Base-by-base conservation (phyloP, 2,329 filamentous ascomycete species). In the Beauveria sp. region DNA sequence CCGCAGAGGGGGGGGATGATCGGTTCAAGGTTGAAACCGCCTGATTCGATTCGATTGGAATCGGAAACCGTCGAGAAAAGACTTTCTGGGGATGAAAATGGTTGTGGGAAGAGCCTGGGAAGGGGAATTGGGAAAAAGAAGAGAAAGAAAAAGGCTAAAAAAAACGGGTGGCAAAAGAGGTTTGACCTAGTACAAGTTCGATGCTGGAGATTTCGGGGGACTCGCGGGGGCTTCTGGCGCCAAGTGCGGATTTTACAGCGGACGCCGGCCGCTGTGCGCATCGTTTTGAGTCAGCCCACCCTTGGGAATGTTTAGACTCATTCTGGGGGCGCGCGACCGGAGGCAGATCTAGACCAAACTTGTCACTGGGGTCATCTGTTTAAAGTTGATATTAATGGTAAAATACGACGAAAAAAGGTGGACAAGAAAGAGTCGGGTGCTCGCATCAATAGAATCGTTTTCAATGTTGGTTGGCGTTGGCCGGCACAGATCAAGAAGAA, bases 41-140 rank as follows among this genome's bases (percentile, higher is more conserved):
- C 5, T 49, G 16, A 5, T 34, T 42, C 3, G 34, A 51, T 31
- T 20, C 49, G 18, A 24, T 43, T 43, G 42, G 42, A 43, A 20
- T 8, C 16, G 7, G 18, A 20, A 20, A 10, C 8, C 22, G n/a
- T 50, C 45, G 48, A 31, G 31, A 60, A 20, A n/a, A 31, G n/a
- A 20, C 10, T 28, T 46, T 10, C 24, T 20, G 48, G 58, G 49
- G 20, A n/a, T 50, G 31, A 22, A 16, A n/a, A 53, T 60, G 62
- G 60, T 52, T 64, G 62, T 52, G 50, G 61, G 54, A 60, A 63
- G 59, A 51, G 63, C 60, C 62, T 60, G 64, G 55, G 50, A 52
- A 62, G 45, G 14, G n/a, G 50, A 40, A n/a, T 12, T 12, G 45
- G 43, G 10, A 5, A 6, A n/a, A 63, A 53, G 51, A 55, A 58